A percentile compares a stretch with the other conserved stretches of the same genome.
Evolutionary conservation across 1,284 basidiomycete genomes (phyloP).

Genomic region (Rhodotorula sp.): DNA sequence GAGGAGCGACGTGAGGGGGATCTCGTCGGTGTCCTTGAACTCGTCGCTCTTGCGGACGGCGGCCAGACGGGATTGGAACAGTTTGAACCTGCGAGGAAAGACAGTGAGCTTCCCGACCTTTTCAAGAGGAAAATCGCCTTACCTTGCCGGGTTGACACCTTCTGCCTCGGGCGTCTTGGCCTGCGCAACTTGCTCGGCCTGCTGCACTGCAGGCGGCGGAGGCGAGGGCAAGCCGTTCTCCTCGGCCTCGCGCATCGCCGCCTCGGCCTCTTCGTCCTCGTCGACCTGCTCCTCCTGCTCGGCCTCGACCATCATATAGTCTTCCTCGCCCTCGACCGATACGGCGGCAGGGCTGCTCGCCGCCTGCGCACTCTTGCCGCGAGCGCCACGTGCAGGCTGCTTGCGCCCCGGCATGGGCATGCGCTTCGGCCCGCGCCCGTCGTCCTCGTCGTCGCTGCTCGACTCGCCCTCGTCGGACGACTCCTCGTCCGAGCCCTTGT

Average conservation of each 20-base stretch:
- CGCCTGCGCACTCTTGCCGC: background rate
- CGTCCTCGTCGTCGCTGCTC: constrained; percentile 42
- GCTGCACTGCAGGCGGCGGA: constrained; percentile 5
- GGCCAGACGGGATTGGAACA: constrained; percentile 32
- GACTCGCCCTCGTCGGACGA: constrained; percentile 60
- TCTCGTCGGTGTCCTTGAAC: constrained; percentile 25
- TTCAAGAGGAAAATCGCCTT: background rate
- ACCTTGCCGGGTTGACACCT: constrained; percentile 20
- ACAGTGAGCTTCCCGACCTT: background rate
- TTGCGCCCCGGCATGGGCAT: constrained; percentile 24
- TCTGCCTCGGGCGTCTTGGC: constrained; percentile 11
- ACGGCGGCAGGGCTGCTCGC: constrained; percentile 2
- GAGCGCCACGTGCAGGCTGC: constrained; percentile 15
- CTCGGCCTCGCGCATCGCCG: constrained; percentile 6
- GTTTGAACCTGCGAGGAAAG: constrained; percentile 18
- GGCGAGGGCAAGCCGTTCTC: background rate
- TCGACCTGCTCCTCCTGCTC: constrained; percentile 6
- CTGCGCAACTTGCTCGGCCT: constrained; percentile 19
- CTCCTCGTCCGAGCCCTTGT: constrained; percentile 59
- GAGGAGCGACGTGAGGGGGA: constrained; percentile 20
- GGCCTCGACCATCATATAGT: constrained; percentile 16
- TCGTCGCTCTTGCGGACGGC: constrained; percentile 27
- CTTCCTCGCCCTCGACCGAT: constrained; percentile 14
- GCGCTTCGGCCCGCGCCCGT: constrained; percentile 13
- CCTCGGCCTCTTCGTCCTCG: constrained; percentile 9